These are phyloP conservation scores for Sclerospora graminicola DNA, from an alignment of 352 stramenopile genomes.

Conservation along the genomic window DNA sequence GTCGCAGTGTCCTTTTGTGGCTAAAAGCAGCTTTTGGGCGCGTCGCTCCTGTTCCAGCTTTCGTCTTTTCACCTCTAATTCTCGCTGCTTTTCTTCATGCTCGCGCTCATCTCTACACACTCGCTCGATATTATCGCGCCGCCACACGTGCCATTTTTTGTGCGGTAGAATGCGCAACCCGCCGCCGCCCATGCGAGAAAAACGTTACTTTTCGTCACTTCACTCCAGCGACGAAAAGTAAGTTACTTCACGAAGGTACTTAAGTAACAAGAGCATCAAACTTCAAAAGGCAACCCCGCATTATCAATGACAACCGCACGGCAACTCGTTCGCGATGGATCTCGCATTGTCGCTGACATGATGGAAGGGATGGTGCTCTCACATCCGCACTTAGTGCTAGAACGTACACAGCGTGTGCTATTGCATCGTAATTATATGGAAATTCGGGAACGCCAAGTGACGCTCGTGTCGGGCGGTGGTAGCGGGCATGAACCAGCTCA, in stretches of 20 bases:
- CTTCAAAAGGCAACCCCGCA: not conserved
- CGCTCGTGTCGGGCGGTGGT: slow-evolving; percentile 63
- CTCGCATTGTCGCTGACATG: slow-evolving; percentile 63
- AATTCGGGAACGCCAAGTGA: slow-evolving; percentile 62
- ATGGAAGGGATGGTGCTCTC: slow-evolving; percentile 56
- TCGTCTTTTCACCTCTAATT: slow-evolving; percentile 9
- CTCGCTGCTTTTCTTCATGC: slow-evolving; percentile 21
- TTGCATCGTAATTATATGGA: slow-evolving; percentile 58
- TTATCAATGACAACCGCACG: slow-evolving; percentile 24
- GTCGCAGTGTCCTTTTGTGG: not conserved
- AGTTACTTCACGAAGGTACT: too few relatives aligned
- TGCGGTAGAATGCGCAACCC: slow-evolving; percentile 56
- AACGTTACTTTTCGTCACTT: not conserved
- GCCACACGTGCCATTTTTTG: slow-evolving; percentile 85
- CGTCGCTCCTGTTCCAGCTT: slow-evolving; percentile 28
- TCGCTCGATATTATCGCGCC: slow-evolving; percentile 72
- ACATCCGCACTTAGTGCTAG: slow-evolving; percentile 59
- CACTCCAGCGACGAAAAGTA: too few relatives aligned
- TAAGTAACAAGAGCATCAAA: too few relatives aligned
- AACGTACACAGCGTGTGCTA: slow-evolving; percentile 49
- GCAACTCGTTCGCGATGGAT: slow-evolving; percentile 45
- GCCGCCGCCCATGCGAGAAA: slow-evolving; percentile 58
- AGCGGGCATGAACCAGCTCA: slow-evolving; percentile 93
- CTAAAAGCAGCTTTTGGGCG: slow-evolving; percentile 19
- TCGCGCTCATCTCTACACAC: slow-evolving; percentile 59